These are phyloP conservation scores for Calonectria pseudoturangicola DNA, from an alignment of 2,329 filamentous ascomycete species.

Conservation along the genomic window DNA sequence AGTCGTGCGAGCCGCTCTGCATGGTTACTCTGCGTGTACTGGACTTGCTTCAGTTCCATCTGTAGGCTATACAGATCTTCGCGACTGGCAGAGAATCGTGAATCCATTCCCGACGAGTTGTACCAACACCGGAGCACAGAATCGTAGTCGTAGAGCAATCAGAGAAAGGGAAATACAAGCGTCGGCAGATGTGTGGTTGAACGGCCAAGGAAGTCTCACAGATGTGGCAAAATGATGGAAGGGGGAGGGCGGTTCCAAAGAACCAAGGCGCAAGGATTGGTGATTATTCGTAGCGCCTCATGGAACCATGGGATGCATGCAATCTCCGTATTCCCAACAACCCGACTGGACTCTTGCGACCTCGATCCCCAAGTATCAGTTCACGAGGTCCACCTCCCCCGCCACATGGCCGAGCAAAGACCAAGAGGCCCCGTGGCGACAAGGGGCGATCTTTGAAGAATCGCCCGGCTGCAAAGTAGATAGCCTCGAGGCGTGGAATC, in stretches of 20 bases:
- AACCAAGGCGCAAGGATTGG: slow-evolving; percentile 41
- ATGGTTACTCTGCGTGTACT: slow-evolving; percentile 77
- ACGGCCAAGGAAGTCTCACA: background rate
- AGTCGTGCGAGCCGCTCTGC: slow-evolving; percentile 76
- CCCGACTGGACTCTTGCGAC: slow-evolving; percentile 51
- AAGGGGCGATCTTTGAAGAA: slow-evolving; percentile 46
- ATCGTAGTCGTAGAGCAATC: slow-evolving; percentile 14
- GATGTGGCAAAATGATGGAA: slow-evolving; percentile 27
- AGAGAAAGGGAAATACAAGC: slow-evolving; percentile 22
- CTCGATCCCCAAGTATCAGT: slow-evolving; percentile 60
- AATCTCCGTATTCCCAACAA: slow-evolving; percentile 27
- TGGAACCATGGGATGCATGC: slow-evolving; percentile 21
- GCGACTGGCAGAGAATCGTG: slow-evolving; percentile 74
- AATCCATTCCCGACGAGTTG: slow-evolving; percentile 74
- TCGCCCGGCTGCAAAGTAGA: slow-evolving; percentile 35
- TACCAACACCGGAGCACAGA: slow-evolving; percentile 25
- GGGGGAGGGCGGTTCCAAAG: slow-evolving; percentile 35
- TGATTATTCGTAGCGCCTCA: slow-evolving; percentile 32
- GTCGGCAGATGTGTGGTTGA: background rate
- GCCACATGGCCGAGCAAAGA: slow-evolving; percentile 66
- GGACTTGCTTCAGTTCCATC: slow-evolving; percentile 82
- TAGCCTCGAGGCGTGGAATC: background rate
- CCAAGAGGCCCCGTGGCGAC: slow-evolving; percentile 47
- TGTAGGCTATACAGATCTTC: slow-evolving; percentile 81
- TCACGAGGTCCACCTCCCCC: slow-evolving; percentile 64